phyloP scores from a whole-genome alignment of 2,329 filamentous ascomycete species.

The Talaromyces sp. region DNA sequence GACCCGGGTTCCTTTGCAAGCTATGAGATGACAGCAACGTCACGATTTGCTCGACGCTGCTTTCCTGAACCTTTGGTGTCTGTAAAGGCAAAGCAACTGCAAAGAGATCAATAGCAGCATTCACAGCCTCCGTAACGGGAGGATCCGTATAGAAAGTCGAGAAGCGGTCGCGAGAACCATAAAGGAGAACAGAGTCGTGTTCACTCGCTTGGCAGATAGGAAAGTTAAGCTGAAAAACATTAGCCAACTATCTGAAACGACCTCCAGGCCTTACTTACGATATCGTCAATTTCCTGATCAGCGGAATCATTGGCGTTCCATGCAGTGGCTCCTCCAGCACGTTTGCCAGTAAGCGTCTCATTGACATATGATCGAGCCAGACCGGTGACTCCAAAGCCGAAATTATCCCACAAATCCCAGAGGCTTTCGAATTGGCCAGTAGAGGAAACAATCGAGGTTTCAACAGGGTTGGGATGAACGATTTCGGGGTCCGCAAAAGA shows the following conservation, averaged over 20 bases:
- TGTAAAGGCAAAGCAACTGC: slow-evolving; percentile 87
- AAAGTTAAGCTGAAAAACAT: slow-evolving; percentile 37
- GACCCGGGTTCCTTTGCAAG: slow-evolving; percentile 78
- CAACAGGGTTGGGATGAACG: slow-evolving; percentile 68
- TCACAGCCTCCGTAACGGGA: slow-evolving; percentile 87
- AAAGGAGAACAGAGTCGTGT: slow-evolving; percentile 81
- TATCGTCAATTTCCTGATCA: slow-evolving; percentile 41
- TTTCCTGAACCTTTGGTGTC: slow-evolving; percentile 88
- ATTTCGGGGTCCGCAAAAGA: slow-evolving; percentile 89
- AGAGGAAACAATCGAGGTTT: slow-evolving; percentile 85
- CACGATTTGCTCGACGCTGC: slow-evolving; percentile 87
- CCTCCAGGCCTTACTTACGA: slow-evolving; percentile 32
- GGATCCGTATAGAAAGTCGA: slow-evolving; percentile 61
- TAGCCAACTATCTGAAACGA: slow-evolving; percentile 9
- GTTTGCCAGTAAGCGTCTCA: slow-evolving; percentile 65
- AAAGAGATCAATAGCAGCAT: slow-evolving; percentile 89
- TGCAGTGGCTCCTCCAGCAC: slow-evolving; percentile 53
- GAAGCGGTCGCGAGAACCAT: slow-evolving; percentile 52
- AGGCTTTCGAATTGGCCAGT: slow-evolving; percentile 87
- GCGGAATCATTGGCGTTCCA: slow-evolving; percentile 39
- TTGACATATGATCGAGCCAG: slow-evolving; percentile 74
- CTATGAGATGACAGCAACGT: slow-evolving; percentile 79
- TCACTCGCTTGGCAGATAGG: slow-evolving; percentile 81
- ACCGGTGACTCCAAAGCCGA: slow-evolving; percentile 87
- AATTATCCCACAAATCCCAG: slow-evolving; percentile 94